Conservation (phyloP, 73 alveolate species). For the Stentor coeruleus region DNA sequence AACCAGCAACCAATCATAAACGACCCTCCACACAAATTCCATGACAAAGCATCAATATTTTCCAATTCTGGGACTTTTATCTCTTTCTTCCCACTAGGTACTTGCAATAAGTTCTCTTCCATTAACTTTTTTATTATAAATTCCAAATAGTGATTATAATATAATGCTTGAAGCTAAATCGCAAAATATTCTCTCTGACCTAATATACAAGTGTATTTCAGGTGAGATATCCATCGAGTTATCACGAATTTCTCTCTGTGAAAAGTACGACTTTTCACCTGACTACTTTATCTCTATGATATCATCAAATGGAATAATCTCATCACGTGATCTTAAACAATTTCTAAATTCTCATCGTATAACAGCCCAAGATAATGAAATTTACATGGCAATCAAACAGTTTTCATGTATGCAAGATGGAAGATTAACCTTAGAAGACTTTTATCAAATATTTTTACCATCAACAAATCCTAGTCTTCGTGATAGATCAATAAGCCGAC, state of each 20-base stretch:
- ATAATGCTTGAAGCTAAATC: not conserved
- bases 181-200: not conserved
- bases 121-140: too few relatives aligned
- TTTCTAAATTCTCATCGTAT: not conserved
- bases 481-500: not conserved
- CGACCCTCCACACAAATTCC: not conserved
- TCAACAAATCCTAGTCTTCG: not conserved
- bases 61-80: not conserved
- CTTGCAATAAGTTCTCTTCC: not conserved
- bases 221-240: not conserved
- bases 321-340: not conserved
- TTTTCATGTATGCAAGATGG: not conserved
- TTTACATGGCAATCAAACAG: not conserved
- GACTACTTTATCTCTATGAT: not conserved
- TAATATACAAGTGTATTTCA: not conserved
- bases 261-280: not conserved
- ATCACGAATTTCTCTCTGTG: not conserved
- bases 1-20: not conserved
- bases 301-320: not conserved
- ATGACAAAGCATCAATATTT: not conserved
- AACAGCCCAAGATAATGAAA: not conserved
- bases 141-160: too few relatives aligned
- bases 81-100: not conserved
- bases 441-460: not conserved
- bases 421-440: not conserved